A percentile compares a stretch with the other conserved stretches of the same genome.
phyloP scores from a whole-genome alignment of 148 eudicot genomes.

The Chenopodium quinoa region DNA sequence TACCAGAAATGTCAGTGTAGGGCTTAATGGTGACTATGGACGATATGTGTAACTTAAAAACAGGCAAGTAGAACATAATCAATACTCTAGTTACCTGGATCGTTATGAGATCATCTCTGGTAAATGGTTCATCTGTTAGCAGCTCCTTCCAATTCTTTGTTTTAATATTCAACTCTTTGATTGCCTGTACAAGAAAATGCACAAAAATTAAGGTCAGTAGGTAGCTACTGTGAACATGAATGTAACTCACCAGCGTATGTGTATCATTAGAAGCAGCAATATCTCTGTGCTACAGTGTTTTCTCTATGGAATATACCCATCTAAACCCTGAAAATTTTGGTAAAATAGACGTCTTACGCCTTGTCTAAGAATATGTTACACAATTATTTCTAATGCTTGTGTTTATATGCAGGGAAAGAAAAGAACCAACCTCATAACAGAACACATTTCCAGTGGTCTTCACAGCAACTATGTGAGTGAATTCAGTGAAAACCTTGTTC shows the following conservation, averaged over 20 bases:
- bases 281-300: background rate
- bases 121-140: constrained; percentile 91
- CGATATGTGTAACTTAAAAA: background rate
- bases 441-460: constrained; percentile 70
- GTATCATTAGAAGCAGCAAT: background rate
- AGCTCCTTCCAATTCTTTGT: constrained; percentile 98
- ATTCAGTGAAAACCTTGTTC: constrained; percentile 95
- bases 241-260: background rate
- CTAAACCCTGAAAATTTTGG: background rate
- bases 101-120: constrained; percentile 75
- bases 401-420: background rate
- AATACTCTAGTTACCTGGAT: constrained; percentile 60
- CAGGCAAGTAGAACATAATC: background rate
- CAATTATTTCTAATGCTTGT: background rate
- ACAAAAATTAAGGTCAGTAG: background rate
- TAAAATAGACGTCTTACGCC: background rate
- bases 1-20: background rate
- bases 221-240: background rate
- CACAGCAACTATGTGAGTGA: constrained; percentile 92
- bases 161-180: constrained; percentile 89
- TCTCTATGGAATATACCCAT: too few relatives aligned
- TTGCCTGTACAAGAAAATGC: constrained; percentile 49
- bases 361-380: background rate
- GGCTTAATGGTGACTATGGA: background rate
- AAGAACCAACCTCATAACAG: constrained; percentile 87